Evolutionary conservation across 2,329 filamentous ascomycete species (phyloP).

Genomic region (Monosporascus ibericus): DNA sequence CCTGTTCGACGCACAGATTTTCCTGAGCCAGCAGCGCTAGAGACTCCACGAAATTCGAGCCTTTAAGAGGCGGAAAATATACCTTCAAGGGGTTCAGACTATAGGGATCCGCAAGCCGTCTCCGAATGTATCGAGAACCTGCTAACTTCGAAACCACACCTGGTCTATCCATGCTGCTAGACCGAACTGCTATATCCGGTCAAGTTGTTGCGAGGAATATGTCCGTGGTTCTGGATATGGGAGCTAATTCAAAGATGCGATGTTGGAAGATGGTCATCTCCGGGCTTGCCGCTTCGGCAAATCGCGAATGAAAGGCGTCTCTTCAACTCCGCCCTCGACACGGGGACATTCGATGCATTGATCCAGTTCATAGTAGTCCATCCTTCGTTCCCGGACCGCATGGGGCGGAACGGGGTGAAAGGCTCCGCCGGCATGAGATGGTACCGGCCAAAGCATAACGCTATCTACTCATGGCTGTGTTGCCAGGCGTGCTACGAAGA

Average conservation of each 20-base stretch:
- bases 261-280: background rate
- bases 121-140: background rate
- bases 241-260: background rate
- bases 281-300: background rate
- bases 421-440: background rate
- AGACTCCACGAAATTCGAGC: background rate
- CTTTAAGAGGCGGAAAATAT: background rate
- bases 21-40: background rate
- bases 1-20: background rate
- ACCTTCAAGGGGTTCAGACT: background rate
- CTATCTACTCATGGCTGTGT: background rate
- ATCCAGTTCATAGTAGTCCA: background rate
- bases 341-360: background rate
- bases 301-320: background rate
- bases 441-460: background rate
- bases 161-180: background rate
- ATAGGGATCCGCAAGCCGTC: background rate
- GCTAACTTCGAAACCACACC: background rate
- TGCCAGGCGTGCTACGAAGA: background rate
- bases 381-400: background rate
- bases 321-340: background rate
- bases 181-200: background rate
- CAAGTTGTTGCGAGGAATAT: background rate
- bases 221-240: background rate
- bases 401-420: background rate